Evolutionary conservation across 2,329 filamentous ascomycete genomes (phyloP), one percentile per base, ranked within the genome.

Genomic region (Orbilia blumenaviensis): DNA sequence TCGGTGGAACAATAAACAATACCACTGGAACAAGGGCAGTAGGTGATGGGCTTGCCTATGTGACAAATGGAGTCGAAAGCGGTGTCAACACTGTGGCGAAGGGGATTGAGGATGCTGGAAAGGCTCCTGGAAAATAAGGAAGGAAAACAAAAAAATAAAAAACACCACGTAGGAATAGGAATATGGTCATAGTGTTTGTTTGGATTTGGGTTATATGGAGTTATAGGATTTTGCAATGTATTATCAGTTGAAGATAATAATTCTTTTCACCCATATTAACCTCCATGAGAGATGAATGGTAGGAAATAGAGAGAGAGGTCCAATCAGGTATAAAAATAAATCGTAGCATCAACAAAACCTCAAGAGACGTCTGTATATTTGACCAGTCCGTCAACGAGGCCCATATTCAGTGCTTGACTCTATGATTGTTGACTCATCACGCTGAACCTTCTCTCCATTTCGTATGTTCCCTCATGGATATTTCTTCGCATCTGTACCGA

Each of bases 331-430:
- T 21, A 54, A 38, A 63, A 58, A 58, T 64, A 67, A 75, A 76
- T 76, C 56, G 12, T 76, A 60, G 72, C 72, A 76, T 76, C 72
- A 76, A 76, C 32, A 69, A 66, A 52, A 67, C 60, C 44, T 27
- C 69, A 38, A 58, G 32, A 61, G 64, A 41, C 54, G 72, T 46
- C 72, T 76, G 72, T 76, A 76, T 76, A 76, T 76, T 68, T 76
- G 64, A 71, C 72, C 72, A 76, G 72, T 76, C 72, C 72, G 54
- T 21, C 63, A 38, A 52, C 34, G 61, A 50, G 27, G 48, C 48
- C 69, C 75, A 63, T 54, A n/a, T 63, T 97, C 92, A 92, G 94
- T 92, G 93, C 93, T 97, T 97, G 93, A 97, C 93, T 97, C 94
- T 96, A 94, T 94, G 86, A 87, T 89, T 75, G 54, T 46, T 86